These are phyloP conservation scores for Suillus ampliporus DNA, from an alignment of 768 basidiomycete genomes.

Conservation along the genomic window DNA sequence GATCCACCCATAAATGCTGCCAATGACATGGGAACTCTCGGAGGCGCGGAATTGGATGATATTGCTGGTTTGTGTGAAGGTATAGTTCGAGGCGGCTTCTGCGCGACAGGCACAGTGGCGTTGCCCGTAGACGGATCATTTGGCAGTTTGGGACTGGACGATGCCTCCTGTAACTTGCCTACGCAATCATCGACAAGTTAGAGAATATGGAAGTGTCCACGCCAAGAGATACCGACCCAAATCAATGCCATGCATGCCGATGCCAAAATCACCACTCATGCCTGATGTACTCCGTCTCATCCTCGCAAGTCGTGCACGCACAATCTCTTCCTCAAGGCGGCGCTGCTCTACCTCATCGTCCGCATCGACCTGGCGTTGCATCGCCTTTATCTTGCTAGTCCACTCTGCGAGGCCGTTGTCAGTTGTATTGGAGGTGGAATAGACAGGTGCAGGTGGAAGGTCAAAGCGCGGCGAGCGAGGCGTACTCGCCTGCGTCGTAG, in stretches of 20 bases:
- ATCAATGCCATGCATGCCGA: conserved; percentile 43
- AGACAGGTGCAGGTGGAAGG: conserved; percentile 39
- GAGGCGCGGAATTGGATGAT: conserved; percentile 30
- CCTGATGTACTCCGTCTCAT: conserved; percentile 43
- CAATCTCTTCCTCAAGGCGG: conserved; percentile 63
- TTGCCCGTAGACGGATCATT: conserved; percentile 18
- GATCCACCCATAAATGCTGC: conserved; percentile 84
- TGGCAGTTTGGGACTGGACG: conserved; percentile 8
- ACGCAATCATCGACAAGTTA: conserved; percentile 15
- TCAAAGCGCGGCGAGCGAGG: conserved; percentile 41
- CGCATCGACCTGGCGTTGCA: conserved; percentile 82
- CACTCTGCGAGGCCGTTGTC: conserved; percentile 80
- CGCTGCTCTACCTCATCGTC: conserved; percentile 81
- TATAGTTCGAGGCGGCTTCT: conserved; percentile 15
- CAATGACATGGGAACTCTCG: conserved; percentile 62
- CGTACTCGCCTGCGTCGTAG: conserved; percentile 28
- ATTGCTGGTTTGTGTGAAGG: conserved; percentile 19
- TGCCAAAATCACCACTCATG: conserved; percentile 43
- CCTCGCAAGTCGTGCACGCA: conserved; percentile 51
- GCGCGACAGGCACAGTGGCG: conserved; percentile 7
- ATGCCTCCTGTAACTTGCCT: conserved; percentile 29
- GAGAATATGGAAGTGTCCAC: background rate
- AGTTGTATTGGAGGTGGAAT: conserved; percentile 34
- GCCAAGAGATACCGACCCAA: conserved; percentile 33
- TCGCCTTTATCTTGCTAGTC: conserved; percentile 78